phyloP scores from a whole-genome alignment of 176 grass and related monocot species.

The Oryza nivara region DNA sequence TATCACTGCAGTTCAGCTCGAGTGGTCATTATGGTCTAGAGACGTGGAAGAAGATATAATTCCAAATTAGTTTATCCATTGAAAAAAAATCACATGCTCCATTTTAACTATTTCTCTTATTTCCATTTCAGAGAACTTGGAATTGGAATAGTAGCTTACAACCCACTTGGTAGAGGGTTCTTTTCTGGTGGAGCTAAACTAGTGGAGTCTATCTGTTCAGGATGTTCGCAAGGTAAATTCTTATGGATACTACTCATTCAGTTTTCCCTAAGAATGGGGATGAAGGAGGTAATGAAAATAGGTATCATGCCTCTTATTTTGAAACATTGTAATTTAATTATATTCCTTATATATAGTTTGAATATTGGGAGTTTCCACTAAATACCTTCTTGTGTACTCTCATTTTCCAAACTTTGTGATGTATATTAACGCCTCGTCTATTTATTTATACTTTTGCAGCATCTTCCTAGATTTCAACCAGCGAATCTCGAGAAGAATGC shows the following conservation, averaged over 20 bases:
- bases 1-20: conserved; percentile 59
- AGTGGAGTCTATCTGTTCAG: conserved; percentile 46
- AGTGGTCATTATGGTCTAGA: conserved; percentile 73
- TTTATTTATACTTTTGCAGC: neutral
- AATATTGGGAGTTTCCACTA: neutral
- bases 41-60: conserved; percentile 65
- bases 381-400: neutral
- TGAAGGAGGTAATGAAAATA: neutral
- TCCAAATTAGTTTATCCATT: neutral
- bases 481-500: conserved; percentile 49
- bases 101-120: neutral
- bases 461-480: conserved; percentile 39
- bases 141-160: conserved; percentile 65
- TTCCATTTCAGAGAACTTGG: conserved; percentile 41
- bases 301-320: neutral
- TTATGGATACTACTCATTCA: neutral
- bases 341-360: neutral
- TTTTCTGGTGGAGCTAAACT: conserved; percentile 58
- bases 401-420: neutral
- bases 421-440: neutral
- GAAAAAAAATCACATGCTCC: neutral
- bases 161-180: conserved; percentile 69
- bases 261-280: neutral
- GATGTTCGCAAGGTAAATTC: conserved; percentile 60
- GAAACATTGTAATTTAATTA: neutral